Conservation (phyloP, 257 asterid species). For the Petunia secreta region DNA sequence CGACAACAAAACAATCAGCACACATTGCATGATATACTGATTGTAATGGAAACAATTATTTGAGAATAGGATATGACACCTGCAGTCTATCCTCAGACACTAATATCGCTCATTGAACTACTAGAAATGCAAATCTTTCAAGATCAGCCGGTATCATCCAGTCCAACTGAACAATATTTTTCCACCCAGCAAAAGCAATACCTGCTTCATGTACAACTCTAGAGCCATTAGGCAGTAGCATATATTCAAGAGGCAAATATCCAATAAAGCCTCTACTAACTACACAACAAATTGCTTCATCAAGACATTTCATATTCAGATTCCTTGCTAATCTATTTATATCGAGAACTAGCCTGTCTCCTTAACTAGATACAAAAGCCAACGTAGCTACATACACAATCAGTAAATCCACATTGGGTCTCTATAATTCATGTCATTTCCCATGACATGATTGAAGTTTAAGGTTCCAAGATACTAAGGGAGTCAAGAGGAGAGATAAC, state of each 20-base stretch:
- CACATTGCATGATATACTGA: background rate
- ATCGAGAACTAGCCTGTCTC: background rate
- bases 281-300: background rate
- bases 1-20: slow-evolving; percentile 12
- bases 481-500: slow-evolving; percentile 32
- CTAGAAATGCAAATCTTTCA: background rate
- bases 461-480: background rate
- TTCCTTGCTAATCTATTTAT: background rate
- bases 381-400: slow-evolving; percentile 4
- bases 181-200: slow-evolving; percentile 4
- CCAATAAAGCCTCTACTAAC: slow-evolving; percentile 15
- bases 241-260: background rate
- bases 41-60: background rate
- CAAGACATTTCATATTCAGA: slow-evolving; percentile 2
- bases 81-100: background rate
- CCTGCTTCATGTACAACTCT: slow-evolving; percentile 14
- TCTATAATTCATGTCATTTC: background rate
- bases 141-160: background rate
- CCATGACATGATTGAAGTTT: background rate
- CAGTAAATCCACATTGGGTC: background rate
- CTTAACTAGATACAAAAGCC: background rate
- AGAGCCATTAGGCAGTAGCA: background rate
- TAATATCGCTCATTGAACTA: background rate
- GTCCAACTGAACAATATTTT: slow-evolving; percentile 1
- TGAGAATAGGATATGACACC: slow-evolving; percentile 16